Evolutionary conservation across 306 rosid species (phyloP).

Genomic region (Elaeagnus macrophylla): DNA sequence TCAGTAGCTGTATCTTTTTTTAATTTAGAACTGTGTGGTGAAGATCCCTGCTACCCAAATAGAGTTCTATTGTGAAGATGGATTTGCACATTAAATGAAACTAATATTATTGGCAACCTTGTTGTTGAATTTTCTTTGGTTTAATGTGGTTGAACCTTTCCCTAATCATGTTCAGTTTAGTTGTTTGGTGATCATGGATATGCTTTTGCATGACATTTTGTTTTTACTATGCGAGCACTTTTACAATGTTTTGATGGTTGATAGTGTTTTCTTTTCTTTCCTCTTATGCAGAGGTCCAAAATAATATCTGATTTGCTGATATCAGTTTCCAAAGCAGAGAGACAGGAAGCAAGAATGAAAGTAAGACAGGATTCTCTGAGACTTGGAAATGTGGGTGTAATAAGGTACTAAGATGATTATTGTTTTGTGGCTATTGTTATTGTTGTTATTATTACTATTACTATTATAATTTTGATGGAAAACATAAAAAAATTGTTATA

Average conservation of each 20-base stretch:
- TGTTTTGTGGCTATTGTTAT: too few relatives aligned
- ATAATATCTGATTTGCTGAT: conserved; percentile 88
- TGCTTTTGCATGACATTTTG: not conserved
- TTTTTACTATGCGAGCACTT: not conserved
- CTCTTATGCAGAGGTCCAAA: conserved; percentile 74
- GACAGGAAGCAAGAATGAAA: conserved; percentile 96
- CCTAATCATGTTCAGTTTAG: not conserved
- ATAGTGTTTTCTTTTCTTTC: conserved; percentile 11
- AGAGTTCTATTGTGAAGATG: too few relatives aligned
- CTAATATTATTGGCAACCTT: too few relatives aligned
- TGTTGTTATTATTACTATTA: too few relatives aligned
- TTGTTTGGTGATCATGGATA: not conserved
- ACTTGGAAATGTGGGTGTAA: conserved; percentile 95
- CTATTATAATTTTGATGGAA: too few relatives aligned
- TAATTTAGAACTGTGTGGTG: too few relatives aligned
- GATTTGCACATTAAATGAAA: too few relatives aligned
- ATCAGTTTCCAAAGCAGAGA: conserved; percentile 91
- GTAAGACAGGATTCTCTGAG: conserved; percentile 95
- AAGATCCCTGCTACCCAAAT: too few relatives aligned
- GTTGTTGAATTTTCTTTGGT: too few relatives aligned
- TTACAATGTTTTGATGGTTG: conserved; percentile 7
- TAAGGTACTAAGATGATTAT: conserved; percentile 44
- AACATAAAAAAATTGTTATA: too few relatives aligned
- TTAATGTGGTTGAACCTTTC: too few relatives aligned
- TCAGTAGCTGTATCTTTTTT: too few relatives aligned